phyloP scores from a whole-genome alignment of 192 early-diverging fungal genomes.

The Podila epigama region DNA sequence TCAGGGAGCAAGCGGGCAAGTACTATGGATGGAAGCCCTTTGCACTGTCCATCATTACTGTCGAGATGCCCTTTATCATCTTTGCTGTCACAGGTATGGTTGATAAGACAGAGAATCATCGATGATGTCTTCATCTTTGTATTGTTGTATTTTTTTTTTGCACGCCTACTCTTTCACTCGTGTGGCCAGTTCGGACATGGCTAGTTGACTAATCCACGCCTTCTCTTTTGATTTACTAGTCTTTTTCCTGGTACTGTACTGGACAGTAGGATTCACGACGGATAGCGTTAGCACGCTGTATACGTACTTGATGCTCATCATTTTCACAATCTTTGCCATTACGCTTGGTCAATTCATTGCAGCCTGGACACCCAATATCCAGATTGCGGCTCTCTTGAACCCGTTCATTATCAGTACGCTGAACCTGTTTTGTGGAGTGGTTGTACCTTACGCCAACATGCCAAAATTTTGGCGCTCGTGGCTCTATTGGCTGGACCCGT shows the following conservation, averaged over 20 bases:
- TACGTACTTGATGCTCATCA: slow-evolving; percentile 66
- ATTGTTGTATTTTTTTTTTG: no score
- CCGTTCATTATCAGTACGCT: slow-evolving; percentile 71
- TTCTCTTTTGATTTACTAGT: slow-evolving; percentile 1
- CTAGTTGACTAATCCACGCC: not conserved
- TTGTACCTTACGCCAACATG: slow-evolving; percentile 46
- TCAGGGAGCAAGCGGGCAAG: slow-evolving; percentile 69
- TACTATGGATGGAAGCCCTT: slow-evolving; percentile 75
- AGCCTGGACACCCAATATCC: slow-evolving; percentile 63
- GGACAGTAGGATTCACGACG: slow-evolving; percentile 69
- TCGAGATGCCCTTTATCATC: slow-evolving; percentile 74
- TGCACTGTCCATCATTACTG: slow-evolving; percentile 64
- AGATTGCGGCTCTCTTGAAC: slow-evolving; percentile 66
- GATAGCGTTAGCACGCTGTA: slow-evolving; percentile 57
- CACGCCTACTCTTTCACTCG: not conserved
- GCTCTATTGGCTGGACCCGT: slow-evolving; percentile 66
- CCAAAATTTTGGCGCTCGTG: slow-evolving; percentile 17
- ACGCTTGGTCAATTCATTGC: slow-evolving; percentile 77
- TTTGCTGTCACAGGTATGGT: slow-evolving; percentile 54
- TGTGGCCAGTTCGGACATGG: no score
- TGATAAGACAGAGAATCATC: not conserved
- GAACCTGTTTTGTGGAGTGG: slow-evolving; percentile 75
- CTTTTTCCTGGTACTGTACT: slow-evolving; percentile 78
- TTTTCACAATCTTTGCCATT: slow-evolving; percentile 69
- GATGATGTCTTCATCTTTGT: no score